Base-by-base conservation (phyloP, 371 early-diverging fungal genomes). In the Mortierella sp. region DNA sequence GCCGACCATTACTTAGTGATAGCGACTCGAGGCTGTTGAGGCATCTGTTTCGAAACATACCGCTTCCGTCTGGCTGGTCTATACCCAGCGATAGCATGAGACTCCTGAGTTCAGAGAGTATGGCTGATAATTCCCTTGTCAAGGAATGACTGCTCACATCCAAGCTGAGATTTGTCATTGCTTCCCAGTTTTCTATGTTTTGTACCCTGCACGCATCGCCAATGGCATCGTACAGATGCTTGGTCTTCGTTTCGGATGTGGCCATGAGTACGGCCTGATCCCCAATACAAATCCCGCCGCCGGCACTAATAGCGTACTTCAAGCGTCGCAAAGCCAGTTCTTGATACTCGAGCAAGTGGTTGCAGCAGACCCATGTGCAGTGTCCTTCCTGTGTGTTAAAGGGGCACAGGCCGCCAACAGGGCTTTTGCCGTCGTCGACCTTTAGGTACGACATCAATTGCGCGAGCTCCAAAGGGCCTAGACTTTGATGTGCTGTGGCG, bases 161-260 rank as follows among this genome's bases (percentile, higher is more conserved):
- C 41, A 9, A 67, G 47, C 19, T 68, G 53, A 7, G 43, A 48
- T n/a, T 41, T n/a, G 8, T 48, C 42, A 0, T 24, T 24, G 2
- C 49, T 46, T 56, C 61, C 54, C 1, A 24, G 19, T 2, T 55
- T n/a, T 27, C 21, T 16, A 18, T 60, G 1, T 4, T 42, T 38
- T 5, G 61, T 19, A 9, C 46, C 57, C 2, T 46, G 48, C 21
- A 55, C 39, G 8, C 16, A 26, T 56, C 21, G 14, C 8, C 28
- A 16, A 67, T 42, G n/a, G 24, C 46, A 14, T 39, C 31, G 10
- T 46, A 61, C 34, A 67, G 46, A 34, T 55, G 45, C 13, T 19
- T 27, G 4, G 48, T 24, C 26, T 3, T 6, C 51, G 34, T 21
- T 1, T 48, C 24, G 26, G 24, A 48, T 19, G 18, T 26, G 19